These are phyloP conservation scores for Fraxinus velutina DNA, from an alignment of 305 asterid species.

Conservation along the genomic window DNA sequence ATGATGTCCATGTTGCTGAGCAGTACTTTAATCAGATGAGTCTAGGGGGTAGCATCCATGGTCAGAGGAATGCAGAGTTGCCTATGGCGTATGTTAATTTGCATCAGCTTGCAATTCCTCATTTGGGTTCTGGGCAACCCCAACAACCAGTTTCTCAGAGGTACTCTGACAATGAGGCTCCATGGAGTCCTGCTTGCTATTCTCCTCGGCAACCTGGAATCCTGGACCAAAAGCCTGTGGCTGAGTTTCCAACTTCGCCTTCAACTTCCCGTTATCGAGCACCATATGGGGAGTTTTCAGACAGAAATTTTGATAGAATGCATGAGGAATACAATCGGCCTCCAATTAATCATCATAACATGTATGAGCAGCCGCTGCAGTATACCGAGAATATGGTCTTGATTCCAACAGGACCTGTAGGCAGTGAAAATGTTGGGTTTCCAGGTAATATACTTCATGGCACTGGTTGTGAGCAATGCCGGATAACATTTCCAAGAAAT, in stretches of 20 bases:
- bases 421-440: slow-evolving; percentile 57
- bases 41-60: slow-evolving; percentile 60
- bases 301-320: slow-evolving; percentile 45
- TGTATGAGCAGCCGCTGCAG: slow-evolving; percentile 61
- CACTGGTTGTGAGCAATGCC: slow-evolving; percentile 56
- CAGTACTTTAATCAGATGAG: slow-evolving; percentile 66
- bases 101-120: slow-evolving; percentile 68
- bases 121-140: slow-evolving; percentile 53
- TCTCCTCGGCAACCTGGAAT: slow-evolving; percentile 75
- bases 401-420: slow-evolving; percentile 45
- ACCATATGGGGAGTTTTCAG: slow-evolving; percentile 55
- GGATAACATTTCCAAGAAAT: slow-evolving; percentile 57
- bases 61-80: slow-evolving; percentile 69
- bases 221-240: slow-evolving; percentile 60
- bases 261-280: slow-evolving; percentile 61
- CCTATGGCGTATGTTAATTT: slow-evolving; percentile 69
- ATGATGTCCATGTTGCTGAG: slow-evolving; percentile 61
- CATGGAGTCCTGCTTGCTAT: slow-evolving; percentile 94
- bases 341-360: slow-evolving; percentile 40
- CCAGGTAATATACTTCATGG: slow-evolving; percentile 72
- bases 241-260: slow-evolving; percentile 78
- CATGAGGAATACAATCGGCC: slow-evolving; percentile 61
- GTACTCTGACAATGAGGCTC: slow-evolving; percentile 55
- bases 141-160: slow-evolving; percentile 26
- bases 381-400: slow-evolving; percentile 52